These are phyloP conservation scores for Paspalum vaginatum DNA, from an alignment of 176 grass and related monocot genomes.

Conservation along the genomic window DNA sequence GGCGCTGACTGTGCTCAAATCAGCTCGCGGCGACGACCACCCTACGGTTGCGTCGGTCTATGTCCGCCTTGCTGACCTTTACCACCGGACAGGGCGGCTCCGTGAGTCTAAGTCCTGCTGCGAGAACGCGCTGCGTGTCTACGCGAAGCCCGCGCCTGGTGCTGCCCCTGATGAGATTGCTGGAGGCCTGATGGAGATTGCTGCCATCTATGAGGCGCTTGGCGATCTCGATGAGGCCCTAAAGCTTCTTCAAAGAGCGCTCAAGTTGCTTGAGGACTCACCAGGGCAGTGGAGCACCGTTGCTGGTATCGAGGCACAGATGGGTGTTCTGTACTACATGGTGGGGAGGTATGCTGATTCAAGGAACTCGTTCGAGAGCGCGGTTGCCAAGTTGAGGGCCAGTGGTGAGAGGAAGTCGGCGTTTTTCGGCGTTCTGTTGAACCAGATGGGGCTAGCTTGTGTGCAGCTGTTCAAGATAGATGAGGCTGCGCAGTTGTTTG, in stretches of 20 bases:
- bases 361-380: constrained; percentile 76
- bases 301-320: constrained; percentile 94
- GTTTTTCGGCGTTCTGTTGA: constrained; percentile 91
- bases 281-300: constrained; percentile 92
- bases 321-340: constrained; percentile 97
- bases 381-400: constrained; percentile 76
- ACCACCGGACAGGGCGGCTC: constrained; percentile 79
- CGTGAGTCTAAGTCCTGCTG: constrained; percentile 95
- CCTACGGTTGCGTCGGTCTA: constrained; percentile 81
- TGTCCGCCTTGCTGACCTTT: constrained; percentile 86
- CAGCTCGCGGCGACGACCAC: constrained; percentile 73
- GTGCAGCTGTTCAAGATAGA: constrained; percentile 99
- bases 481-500: constrained; percentile 92
- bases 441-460: constrained; percentile 95
- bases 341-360: constrained; percentile 78
- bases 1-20: constrained; percentile 84
- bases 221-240: constrained; percentile 85
- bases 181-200: constrained; percentile 88
- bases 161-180: constrained; percentile 83
- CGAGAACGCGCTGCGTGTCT: constrained; percentile 83
- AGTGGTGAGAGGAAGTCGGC: constrained; percentile 86
- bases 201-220: constrained; percentile 86
- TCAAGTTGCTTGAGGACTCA: constrained; percentile 80
- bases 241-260: constrained; percentile 83
- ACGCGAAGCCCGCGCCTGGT: constrained; percentile 67